These are phyloP conservation scores for Pythium myriotylum DNA, from an alignment of 352 stramenopile genomes.

Conservation along the genomic window DNA sequence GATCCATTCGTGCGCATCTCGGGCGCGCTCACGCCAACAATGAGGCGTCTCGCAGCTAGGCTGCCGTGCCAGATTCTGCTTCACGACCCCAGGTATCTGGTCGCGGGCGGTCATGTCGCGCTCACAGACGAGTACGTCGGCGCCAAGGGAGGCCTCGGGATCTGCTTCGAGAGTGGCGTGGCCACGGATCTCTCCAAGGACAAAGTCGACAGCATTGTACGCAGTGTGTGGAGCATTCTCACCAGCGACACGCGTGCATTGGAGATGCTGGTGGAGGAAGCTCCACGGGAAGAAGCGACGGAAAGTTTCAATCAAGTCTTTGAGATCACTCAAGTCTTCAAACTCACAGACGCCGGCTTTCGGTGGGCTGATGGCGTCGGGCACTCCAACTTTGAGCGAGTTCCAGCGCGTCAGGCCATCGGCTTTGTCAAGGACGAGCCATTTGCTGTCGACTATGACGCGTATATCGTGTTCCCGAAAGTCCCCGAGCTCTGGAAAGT, in stretches of 20 bases:
- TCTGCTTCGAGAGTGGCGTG: constrained; percentile 74
- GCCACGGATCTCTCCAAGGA: constrained; percentile 50
- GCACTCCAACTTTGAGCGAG: constrained; percentile 57
- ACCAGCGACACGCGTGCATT: constrained; percentile 42
- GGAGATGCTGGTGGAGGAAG: not conserved
- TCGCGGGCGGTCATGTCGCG: constrained; percentile 57
- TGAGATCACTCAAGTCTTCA: constrained; percentile 69
- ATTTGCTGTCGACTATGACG: constrained; percentile 58
- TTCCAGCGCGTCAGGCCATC: constrained; percentile 63
- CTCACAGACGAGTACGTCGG: constrained; percentile 78
- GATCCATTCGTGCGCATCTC: constrained; percentile 66
- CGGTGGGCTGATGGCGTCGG: constrained; percentile 58
- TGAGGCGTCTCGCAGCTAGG: constrained; percentile 37
- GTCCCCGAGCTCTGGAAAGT: constrained; percentile 59
- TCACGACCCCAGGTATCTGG: constrained; percentile 59
- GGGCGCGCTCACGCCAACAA: constrained; percentile 33
- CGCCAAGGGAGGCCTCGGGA: constrained; percentile 51
- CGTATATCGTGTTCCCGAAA: constrained; percentile 74
- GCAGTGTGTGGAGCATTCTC: constrained; percentile 54
- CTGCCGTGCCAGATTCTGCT: constrained; percentile 62
- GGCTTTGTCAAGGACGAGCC: constrained; percentile 45
- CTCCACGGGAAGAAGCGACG: not conserved
- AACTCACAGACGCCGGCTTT: constrained; percentile 58
- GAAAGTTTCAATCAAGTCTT: constrained; percentile 28
- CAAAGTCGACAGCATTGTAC: constrained; percentile 48